Evolutionary conservation across 2,329 filamentous ascomycete genomes (phyloP).

Genomic region (Zasmidium angulare): DNA sequence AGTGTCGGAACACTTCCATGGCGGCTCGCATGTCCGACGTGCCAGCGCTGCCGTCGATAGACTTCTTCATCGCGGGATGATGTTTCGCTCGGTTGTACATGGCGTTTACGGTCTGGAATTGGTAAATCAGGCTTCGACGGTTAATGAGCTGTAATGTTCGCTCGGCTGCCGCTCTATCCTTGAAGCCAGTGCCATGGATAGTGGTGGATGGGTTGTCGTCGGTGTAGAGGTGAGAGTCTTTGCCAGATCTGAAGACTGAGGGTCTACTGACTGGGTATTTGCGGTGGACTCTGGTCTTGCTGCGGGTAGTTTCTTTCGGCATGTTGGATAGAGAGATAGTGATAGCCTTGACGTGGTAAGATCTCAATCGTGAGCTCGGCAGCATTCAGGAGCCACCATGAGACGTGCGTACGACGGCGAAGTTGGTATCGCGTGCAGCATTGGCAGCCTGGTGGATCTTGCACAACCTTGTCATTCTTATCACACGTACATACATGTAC

Average conservation of each 20-base stretch:
- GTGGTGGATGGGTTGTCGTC: constrained; percentile 36
- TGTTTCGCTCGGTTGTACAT: constrained; percentile 33
- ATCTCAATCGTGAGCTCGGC: no score
- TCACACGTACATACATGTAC: no score
- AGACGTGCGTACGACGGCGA: no score
- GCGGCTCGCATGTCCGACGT: constrained; percentile 27
- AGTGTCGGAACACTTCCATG: constrained; percentile 30
- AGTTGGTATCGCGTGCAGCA: no score
- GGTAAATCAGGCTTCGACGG: constrained; percentile 32
- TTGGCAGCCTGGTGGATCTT: no score
- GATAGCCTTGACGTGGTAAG: no score
- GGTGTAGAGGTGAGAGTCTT: constrained; percentile 35
- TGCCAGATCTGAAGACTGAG: constrained; percentile 19
- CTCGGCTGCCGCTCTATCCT: constrained; percentile 28
- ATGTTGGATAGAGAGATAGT: no score
- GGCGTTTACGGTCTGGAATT: constrained; percentile 36
- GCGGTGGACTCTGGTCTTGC: constrained; percentile 8
- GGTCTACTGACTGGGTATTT: constrained; percentile 12
- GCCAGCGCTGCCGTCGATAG: constrained; percentile 15
- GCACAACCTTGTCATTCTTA: no score
- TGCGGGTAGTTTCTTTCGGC: constrained; percentile 16
- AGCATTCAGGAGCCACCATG: no score
- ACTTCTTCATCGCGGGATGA: constrained; percentile 30
- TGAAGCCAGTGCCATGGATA: constrained; percentile 36
- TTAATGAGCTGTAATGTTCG: constrained; percentile 31